Percentiles rank a stretch among this genome's conserved stretches.
Evolutionary conservation across 2,329 filamentous ascomycete genomes (phyloP).

Genomic region (Pseudocercospora macadamiae): DNA sequence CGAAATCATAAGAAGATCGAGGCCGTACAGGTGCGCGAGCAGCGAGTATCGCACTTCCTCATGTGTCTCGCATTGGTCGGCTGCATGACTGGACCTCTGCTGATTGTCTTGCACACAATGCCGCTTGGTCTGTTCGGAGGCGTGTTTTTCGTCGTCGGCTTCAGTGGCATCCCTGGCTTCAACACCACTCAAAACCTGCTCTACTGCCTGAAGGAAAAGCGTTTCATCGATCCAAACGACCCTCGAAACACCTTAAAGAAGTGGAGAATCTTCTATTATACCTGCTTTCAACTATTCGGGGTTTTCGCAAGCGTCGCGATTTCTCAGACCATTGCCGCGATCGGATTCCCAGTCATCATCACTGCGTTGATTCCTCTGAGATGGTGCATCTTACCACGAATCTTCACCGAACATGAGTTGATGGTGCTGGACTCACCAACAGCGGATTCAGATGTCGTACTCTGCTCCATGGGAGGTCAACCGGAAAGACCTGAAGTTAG

Average conservation of each 20-base stretch:
- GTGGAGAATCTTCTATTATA: slow-evolving; percentile 54
- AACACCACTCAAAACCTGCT: slow-evolving; percentile 57
- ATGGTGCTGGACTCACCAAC: slow-evolving; percentile 57
- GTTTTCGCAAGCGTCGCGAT: slow-evolving; percentile 61
- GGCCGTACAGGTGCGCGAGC: slow-evolving; percentile 57
- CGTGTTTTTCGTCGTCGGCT: slow-evolving; percentile 62
- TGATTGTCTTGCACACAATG: slow-evolving; percentile 58
- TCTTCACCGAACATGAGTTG: slow-evolving; percentile 55
- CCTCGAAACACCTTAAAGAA: slow-evolving; percentile 49
- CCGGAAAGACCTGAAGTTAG: slow-evolving; percentile 44
- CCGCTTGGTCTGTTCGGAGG: slow-evolving; percentile 59
- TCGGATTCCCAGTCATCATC: slow-evolving; percentile 63
- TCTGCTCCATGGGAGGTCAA: slow-evolving; percentile 56
- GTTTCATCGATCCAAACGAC: slow-evolving; percentile 54
- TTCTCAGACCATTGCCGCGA: slow-evolving; percentile 62
- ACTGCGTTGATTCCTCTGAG: slow-evolving; percentile 59
- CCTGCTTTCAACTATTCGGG: slow-evolving; percentile 55
- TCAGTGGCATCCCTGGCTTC: slow-evolving; percentile 56
- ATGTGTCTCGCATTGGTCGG: slow-evolving; percentile 59
- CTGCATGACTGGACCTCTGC: slow-evolving; percentile 60
- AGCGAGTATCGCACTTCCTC: slow-evolving; percentile 59
- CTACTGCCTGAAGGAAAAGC: slow-evolving; percentile 51
- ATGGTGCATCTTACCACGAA: slow-evolving; percentile 53
- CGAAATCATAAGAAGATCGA: slow-evolving; percentile 50
- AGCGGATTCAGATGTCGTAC: slow-evolving; percentile 56